phyloP scores from a whole-genome alignment of 1,284 basidiomycete species.

The Austroboletus novae-zelandiae region DNA sequence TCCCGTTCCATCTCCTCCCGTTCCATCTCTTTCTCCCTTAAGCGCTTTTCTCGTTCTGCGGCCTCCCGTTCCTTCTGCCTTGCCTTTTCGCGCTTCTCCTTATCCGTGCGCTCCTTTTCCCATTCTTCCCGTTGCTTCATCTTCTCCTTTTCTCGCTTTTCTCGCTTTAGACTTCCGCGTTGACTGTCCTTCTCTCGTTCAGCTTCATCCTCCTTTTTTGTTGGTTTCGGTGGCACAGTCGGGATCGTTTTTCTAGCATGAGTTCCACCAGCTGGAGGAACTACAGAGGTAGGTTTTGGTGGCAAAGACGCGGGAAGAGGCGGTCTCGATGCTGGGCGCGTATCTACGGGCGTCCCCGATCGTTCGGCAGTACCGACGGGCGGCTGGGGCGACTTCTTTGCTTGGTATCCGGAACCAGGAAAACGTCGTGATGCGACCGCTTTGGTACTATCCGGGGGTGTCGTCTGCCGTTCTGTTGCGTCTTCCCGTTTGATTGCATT shows the following conservation, averaged over 20 bases:
- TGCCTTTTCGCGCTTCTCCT: conserved; percentile 25
- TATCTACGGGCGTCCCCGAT: conserved; percentile 9
- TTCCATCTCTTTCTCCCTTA: conserved; percentile 26
- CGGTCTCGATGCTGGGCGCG: conserved; percentile 13
- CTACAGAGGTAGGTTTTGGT: conserved; percentile 28
- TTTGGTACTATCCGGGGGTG: conserved; percentile 16
- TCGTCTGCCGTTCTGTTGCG: conserved; percentile 11
- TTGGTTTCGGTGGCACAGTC: conserved; percentile 18
- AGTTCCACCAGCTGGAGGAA: conserved; percentile 22
- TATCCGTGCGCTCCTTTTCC: conserved; percentile 22
- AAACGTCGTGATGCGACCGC: conserved; percentile 29
- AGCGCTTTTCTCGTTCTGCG: conserved; percentile 24
- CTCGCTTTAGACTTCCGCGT: conserved; percentile 20
- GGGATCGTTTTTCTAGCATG: conserved; percentile 27
- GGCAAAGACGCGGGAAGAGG: conserved; percentile 25
- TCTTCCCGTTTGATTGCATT: conserved; percentile 34
- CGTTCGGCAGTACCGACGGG: conserved; percentile 12
- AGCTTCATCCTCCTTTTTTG: conserved; percentile 26
- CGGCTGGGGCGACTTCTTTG: conserved; percentile 27
- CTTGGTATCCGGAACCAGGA: conserved; percentile 51
- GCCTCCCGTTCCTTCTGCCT: conserved; percentile 24
- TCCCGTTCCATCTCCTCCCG: conserved; percentile 24
- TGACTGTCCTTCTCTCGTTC: conserved; percentile 29
- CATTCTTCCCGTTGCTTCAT: conserved; percentile 13
- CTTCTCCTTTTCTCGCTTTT: conserved; percentile 15